phyloP scores from a whole-genome alignment of 768 basidiomycete genomes.

The Naganishia vaughanmartiniae region DNA sequence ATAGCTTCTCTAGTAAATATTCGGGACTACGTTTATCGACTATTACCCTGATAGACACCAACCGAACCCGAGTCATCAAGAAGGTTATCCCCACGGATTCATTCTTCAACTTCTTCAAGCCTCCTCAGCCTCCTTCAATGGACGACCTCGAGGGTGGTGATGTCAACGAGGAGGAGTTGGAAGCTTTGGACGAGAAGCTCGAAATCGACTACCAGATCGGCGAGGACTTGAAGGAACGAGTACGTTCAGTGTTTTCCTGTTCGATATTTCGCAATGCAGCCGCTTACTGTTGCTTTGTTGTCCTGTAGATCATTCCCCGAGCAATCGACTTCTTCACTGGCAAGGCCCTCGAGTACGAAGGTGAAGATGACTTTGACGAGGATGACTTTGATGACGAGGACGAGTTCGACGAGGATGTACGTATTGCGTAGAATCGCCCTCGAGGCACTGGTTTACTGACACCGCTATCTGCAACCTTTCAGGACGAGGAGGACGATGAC shows the following conservation, averaged over 20 bases:
- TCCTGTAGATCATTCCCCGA: slow-evolving; percentile 76
- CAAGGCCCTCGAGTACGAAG: slow-evolving; percentile 80
- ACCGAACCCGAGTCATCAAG: slow-evolving; percentile 57
- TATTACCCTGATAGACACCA: slow-evolving; percentile 51
- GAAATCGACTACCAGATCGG: slow-evolving; percentile 98
- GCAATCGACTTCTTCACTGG: slow-evolving; percentile 98
- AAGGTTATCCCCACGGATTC: slow-evolving; percentile 89
- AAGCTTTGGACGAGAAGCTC: slow-evolving; percentile 86
- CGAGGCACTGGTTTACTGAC: slow-evolving; percentile 39
- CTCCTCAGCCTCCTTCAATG: slow-evolving; percentile 69
- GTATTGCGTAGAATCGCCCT: slow-evolving; percentile 36
- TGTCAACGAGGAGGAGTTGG: slow-evolving; percentile 73
- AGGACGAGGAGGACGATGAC: slow-evolving; percentile 39
- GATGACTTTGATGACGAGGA: slow-evolving; percentile 54
- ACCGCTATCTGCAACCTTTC: slow-evolving; percentile 46
- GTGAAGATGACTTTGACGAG: slow-evolving; percentile 42
- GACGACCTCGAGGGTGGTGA: slow-evolving; percentile 69
- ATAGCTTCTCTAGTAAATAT: neutral
- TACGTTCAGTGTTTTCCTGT: slow-evolving; percentile 47
- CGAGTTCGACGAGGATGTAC: slow-evolving; percentile 61
- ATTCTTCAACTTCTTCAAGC: slow-evolving; percentile 98
- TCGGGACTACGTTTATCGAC: neutral
- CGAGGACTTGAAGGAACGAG: slow-evolving; percentile 96
- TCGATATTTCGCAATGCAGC: neutral
- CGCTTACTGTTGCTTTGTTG: neutral